These are phyloP conservation scores for Cytospora schulzeri DNA, from an alignment of 2,329 filamentous ascomycete species.

Conservation along the genomic window DNA sequence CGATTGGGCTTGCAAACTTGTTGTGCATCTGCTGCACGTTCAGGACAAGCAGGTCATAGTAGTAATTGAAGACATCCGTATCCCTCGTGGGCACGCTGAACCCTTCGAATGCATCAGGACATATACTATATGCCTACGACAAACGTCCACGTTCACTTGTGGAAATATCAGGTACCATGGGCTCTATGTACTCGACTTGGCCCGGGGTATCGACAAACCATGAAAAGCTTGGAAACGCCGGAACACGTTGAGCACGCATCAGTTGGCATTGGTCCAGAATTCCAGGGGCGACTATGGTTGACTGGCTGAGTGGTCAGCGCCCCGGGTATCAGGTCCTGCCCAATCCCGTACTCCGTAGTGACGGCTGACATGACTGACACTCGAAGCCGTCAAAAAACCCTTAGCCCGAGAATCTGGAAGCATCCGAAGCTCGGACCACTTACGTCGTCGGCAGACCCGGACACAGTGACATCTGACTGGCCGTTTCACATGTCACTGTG, in stretches of 20 bases:
- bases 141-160: too few species aligned
- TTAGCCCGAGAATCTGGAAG: slow-evolving; percentile 18
- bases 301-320: too few species aligned
- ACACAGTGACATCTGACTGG: slow-evolving; percentile 13
- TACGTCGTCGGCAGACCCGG: slow-evolving; percentile 19
- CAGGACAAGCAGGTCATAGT: background rate
- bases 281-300: too few species aligned
- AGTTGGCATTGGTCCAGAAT: background rate
- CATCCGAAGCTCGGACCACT: slow-evolving; percentile 16
- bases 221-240: background rate
- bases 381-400: background rate
- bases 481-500: slow-evolving; percentile 27
- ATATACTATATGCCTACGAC: too few species aligned
- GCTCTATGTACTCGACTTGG: too few species aligned
- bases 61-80: background rate
- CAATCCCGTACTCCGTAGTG: slow-evolving; percentile 2
- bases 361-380: background rate
- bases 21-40: background rate
- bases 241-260: background rate
- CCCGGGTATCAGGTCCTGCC: background rate
- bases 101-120: too few species aligned
- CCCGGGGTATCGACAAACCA: too few species aligned
- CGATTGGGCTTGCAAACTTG: background rate
- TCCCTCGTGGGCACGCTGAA: too few species aligned
- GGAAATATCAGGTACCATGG: too few species aligned